Percentiles rank a stretch among this genome's conserved stretches.
Conservation (phyloP, 225 moss, liverwort and hornwort species). For the Sphagnum contortum region DNA sequence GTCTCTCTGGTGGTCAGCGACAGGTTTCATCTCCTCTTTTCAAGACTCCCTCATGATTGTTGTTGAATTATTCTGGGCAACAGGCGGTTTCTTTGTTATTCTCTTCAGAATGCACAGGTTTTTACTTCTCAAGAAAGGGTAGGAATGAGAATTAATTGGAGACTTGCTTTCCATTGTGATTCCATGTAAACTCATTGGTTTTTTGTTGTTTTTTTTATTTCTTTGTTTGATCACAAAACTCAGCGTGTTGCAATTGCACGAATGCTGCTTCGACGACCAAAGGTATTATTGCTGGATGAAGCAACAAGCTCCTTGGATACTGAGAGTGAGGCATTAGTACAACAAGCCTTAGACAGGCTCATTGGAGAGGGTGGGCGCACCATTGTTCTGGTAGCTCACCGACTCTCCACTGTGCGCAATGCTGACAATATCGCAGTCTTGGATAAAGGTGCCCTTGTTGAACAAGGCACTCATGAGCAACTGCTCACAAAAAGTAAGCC, state of each 20-base stretch:
- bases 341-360: conserved; percentile 86
- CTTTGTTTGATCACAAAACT: conserved; percentile 1
- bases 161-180: no score
- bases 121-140: no score
- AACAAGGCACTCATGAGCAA: conserved; percentile 83
- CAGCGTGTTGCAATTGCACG: conserved; percentile 97
- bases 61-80: no score
- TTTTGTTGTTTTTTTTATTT: not conserved
- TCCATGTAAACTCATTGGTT: no score
- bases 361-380: conserved; percentile 89
- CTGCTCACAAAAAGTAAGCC: conserved; percentile 52
- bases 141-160: no score
- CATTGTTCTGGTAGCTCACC: conserved; percentile 89
- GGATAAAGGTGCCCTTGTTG: conserved; percentile 89
- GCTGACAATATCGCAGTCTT: conserved; percentile 94
- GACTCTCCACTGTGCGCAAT: conserved; percentile 91
- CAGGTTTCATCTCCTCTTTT: conserved; percentile 16
- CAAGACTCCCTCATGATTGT: no score
- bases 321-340: conserved; percentile 97
- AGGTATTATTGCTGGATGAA: conserved; percentile 83
- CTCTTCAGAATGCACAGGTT: no score
- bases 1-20: conserved; percentile 93
- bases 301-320: conserved; percentile 96
- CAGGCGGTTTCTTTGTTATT: no score
- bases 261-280: conserved; percentile 87